Conservation (phyloP, 75 land plant species). For the Selaginella moellendorffii region DNA sequence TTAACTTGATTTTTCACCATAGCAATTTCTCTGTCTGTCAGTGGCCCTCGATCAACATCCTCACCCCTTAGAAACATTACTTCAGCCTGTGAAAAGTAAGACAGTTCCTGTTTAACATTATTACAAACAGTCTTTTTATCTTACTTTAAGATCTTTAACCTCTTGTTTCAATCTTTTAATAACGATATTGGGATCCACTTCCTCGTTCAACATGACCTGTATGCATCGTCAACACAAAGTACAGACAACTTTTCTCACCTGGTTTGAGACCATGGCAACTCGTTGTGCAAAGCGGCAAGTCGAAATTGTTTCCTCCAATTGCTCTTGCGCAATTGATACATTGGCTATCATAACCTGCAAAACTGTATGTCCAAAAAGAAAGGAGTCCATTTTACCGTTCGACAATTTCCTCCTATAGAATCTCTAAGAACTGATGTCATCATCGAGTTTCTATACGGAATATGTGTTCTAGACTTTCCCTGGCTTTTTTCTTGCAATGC, state of each 20-base stretch:
- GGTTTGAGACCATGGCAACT: conserved; percentile 27
- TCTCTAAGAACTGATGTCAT: conserved; percentile 31
- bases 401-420: conserved; percentile 29
- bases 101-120: not conserved
- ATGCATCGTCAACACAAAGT: not conserved
- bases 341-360: conserved; percentile 31
- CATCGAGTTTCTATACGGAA: conserved; percentile 30
- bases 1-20: conserved; percentile 12
- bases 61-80: conserved; percentile 18
- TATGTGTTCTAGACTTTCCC: conserved; percentile 21
- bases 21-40: conserved; percentile 14
- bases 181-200: conserved; percentile 26
- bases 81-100: conserved; percentile 13
- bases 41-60: conserved; percentile 13
- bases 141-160: conserved; percentile 25
- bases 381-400: conserved; percentile 14
- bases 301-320: conserved; percentile 28
- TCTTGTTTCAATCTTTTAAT: conserved; percentile 30
- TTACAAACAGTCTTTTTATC: not conserved
- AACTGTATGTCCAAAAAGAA: not conserved
- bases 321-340: conserved; percentile 29
- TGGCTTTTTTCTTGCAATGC: conserved; percentile 29
- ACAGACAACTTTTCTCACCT: conserved; percentile 9
- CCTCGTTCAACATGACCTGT: conserved; percentile 26
- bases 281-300: conserved; percentile 36